Evolutionary conservation across 148 eudicot genomes (phyloP), one percentile per base, ranked within the genome.

Genomic region (Amaranthus cruentus): DNA sequence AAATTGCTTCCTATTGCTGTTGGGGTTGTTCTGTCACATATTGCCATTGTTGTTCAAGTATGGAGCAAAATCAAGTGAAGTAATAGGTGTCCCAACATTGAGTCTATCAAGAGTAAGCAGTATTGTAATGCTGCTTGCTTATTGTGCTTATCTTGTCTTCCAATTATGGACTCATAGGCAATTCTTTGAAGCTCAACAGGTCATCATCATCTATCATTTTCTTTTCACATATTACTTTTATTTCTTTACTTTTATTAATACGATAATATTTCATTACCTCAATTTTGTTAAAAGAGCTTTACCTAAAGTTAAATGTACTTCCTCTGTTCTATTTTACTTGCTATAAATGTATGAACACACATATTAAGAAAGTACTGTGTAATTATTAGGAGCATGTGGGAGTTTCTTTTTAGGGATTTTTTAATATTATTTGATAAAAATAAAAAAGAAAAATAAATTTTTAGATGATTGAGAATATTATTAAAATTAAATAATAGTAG

Each of bases 111-210:
- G 98, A 81, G 91, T 80, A n/a, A 77, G 93, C 76, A 82, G 88
- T 85, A 86, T 94, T 48, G 74, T 88, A 2, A 94, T 94, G 98
- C 84, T 94, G 4, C 62, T 91, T 2, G 96, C 88, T 3, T 94
- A 94, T 75, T 55, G 80, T 72, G 88, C 85, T 52, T 91, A 89
- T 84, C 84, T 94, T 48, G 75, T 89, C 69, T 94, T 94, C 85
- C 98, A 94, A 60, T 74, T 94, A 14, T 89, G 90, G 92, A 91
- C 97, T n/a, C 98, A 94, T 70, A 77, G 90, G 61, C 78, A 87
- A 56, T 46, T 91, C 4, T 94, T 94, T 58, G 95, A 89, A 66
- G 82, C 89, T 49, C 80, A 73, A 57, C 92, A 85, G 87, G 97
- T 88, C 55, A 66, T 57, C 43, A 48, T 44, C 21, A 38, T 5